Evolutionary conservation across 78 protist genomes (phyloP).

Genomic region (Bodo saltans): DNA sequence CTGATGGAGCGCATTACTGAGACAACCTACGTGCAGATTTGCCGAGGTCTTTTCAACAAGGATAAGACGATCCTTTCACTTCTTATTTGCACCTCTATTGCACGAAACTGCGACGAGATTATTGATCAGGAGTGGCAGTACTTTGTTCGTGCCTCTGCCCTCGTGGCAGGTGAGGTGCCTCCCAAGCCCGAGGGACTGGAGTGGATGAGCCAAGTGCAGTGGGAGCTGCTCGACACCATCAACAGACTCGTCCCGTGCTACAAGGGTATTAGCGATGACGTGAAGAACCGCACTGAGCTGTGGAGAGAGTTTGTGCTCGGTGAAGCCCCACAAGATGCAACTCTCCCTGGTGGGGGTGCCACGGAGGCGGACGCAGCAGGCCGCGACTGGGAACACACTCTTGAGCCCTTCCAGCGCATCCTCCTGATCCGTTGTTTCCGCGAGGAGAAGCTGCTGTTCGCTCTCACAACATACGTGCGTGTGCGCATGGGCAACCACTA

Average conservation of each 20-base stretch:
- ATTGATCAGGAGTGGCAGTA: conserved; percentile 19
- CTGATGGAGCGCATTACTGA: conserved; percentile 37
- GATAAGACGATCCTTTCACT: conserved; percentile 68
- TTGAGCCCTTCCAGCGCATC: conserved; percentile 44
- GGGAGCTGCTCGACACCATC: conserved; percentile 16
- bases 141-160: conserved; percentile 27
- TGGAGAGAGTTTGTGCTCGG: conserved; percentile 66
- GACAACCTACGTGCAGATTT: conserved; percentile 53
- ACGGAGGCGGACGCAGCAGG: not conserved
- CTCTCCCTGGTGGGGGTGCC: conserved; percentile 44
- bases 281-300: conserved; percentile 12
- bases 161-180: not conserved
- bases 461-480: conserved; percentile 7
- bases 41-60: conserved; percentile 71
- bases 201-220: not conserved
- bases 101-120: conserved; percentile 5
- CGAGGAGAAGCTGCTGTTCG: conserved; percentile 53
- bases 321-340: conserved; percentile 18
- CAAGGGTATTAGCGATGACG: conserved; percentile 40
- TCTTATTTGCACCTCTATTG: conserved; percentile 28
- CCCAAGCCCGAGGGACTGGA: not conserved
- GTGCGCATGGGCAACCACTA: conserved; percentile 40
- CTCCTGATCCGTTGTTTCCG: conserved; percentile 46
- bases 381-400: conserved; percentile 20
- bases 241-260: conserved; percentile 8